Percentiles rank a stretch among this genome's conserved stretches.
Evolutionary conservation across 2,329 filamentous ascomycete species (phyloP).

Genomic region (Talaromyces funiculosus): DNA sequence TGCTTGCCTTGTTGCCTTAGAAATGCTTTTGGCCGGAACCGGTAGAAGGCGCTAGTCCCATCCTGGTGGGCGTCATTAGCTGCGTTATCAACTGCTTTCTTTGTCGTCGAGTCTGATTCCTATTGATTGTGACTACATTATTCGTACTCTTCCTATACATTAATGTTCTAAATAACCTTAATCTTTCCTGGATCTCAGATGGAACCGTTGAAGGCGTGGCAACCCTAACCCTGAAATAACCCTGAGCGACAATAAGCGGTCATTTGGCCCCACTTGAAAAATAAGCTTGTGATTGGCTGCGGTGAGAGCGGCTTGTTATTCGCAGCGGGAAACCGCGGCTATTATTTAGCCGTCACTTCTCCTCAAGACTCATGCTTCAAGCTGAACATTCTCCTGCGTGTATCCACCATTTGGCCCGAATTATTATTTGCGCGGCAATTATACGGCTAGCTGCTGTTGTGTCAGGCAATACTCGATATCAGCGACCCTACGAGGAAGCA

Average conservation of each 20-base stretch:
- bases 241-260: slow-evolving; percentile 9
- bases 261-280: background rate
- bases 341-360: background rate
- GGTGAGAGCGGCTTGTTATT: background rate
- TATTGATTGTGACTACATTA: no score
- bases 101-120: no score
- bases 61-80: background rate
- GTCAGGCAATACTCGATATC: background rate
- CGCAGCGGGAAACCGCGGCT: background rate
- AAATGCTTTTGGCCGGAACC: background rate
- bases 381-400: background rate
- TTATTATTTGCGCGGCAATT: slow-evolving; percentile 2
- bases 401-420: background rate
- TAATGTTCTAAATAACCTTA: background rate
- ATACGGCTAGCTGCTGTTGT: background rate
- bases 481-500: background rate
- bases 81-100: background rate
- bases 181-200: background rate
- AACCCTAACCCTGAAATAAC: background rate
- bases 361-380: background rate
- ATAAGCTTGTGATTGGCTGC: background rate
- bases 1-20: background rate
- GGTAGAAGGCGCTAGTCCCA: background rate
- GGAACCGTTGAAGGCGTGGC: background rate
- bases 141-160: no score